Conservation (phyloP, 495 filamentous ascomycete species). For the Penicillium coffeae region DNA sequence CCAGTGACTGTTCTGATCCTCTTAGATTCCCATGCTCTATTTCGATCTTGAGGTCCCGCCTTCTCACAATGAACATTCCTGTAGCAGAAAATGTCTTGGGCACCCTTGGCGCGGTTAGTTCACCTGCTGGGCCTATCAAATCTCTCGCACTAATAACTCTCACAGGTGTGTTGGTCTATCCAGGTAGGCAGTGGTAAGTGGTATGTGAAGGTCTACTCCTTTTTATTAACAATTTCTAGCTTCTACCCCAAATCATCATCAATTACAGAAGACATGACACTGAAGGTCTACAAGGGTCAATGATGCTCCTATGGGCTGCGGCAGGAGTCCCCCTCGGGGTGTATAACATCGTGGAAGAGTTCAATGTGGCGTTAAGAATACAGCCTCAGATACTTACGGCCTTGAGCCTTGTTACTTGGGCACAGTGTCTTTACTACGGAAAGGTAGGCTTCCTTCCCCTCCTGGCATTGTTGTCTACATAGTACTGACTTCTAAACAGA, state of each 20-base stretch:
- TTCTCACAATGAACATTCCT: constrained; percentile 44
- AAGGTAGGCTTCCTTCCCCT: constrained; percentile 27
- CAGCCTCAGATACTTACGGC: constrained; percentile 61
- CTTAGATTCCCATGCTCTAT: neutral
- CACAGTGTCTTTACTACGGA: constrained; percentile 62
- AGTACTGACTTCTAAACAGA: constrained; percentile 23
- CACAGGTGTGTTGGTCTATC: constrained; percentile 50
- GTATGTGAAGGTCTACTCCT: neutral
- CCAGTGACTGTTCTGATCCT: neutral
- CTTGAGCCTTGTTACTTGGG: constrained; percentile 61
- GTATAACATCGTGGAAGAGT: constrained; percentile 59
- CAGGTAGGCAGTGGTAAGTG: constrained; percentile 33
- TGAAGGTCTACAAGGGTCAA: constrained; percentile 54
- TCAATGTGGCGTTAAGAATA: constrained; percentile 56
- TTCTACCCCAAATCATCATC: constrained; percentile 61
- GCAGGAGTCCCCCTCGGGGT: constrained; percentile 62
- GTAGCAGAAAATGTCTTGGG: constrained; percentile 55
- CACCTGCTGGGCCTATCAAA: neutral
- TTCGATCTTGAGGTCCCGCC: neutral
- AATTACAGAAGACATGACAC: constrained; percentile 60
- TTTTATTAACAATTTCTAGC: constrained; percentile 28
- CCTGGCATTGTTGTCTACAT: neutral
- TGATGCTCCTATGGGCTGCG: constrained; percentile 66
- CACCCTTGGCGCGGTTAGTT: constrained; percentile 51
- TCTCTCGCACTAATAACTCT: constrained; percentile 10